Base-by-base conservation (phyloP, 2,329 filamentous ascomycete genomes). In the Penicillium palitans region DNA sequence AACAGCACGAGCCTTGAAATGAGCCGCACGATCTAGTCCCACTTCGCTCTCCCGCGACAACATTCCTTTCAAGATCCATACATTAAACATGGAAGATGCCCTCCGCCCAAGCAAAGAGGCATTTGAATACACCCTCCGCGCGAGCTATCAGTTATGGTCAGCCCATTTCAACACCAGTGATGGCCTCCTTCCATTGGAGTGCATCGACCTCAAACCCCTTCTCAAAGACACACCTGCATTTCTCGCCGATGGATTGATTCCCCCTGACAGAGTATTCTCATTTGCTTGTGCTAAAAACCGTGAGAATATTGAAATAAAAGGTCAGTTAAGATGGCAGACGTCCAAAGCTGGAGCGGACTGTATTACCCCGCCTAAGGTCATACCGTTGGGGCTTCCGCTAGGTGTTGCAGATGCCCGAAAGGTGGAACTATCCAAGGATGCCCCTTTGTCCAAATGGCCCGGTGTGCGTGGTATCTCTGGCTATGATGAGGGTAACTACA, bases 401-500 rank as follows among this genome's bases (percentile, higher is more conserved):
- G 33, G 47, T 25, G 31, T 50, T 19, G 4, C 21, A 25, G 9
- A 50, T 13, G 21, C 47, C 12, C 21, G 17, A 13, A 15, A 50
- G 21, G 17, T 50, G 8, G 9, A 39, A 7, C 15, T 50, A 5
- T 50, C 47, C 4, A 24, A 15, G 21, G 60, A 33, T 55, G 64
- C 9, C 57, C 60, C 13, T 13, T 37, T 68, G 4, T 54, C 60
- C 17, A 42, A 59, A 8, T 67, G 64, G 63, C 66, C 66, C 6
- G 55, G 59, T 5, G 61, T 66, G 19, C 45, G 64, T 25, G 64
- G 62, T 7, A 53, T 68, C 5, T 15, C 54, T 13, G 53, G 54
- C 10, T 64, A 65, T 37, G 66, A 68, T 24, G 39, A 64, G 10
- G 63, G 61, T 7, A 70, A 68, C 37, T 62, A 70, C 51, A 9